Base-by-base conservation (phyloP, 371 early-diverging fungal genomes). In the Apophysomyces ossiformis region DNA sequence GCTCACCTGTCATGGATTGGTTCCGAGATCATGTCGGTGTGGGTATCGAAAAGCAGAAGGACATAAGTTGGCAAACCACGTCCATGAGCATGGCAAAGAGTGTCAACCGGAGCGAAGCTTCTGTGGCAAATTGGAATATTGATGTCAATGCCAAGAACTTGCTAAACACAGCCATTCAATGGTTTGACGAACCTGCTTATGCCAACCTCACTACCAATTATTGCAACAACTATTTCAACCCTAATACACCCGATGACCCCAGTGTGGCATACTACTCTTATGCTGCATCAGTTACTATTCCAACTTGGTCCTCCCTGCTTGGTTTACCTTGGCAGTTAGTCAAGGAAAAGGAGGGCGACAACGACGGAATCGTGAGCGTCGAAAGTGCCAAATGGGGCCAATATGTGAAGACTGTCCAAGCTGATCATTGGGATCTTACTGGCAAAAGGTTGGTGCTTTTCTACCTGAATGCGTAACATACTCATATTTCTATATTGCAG, bases 1-100 rank as follows among this genome's bases (percentile, higher is more conserved):
- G 97, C 7, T 87, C 88, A 39, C 87, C 92, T 12, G 90, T 95
- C 68, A 95, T 95, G 94, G 95, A 95, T 77, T 95, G 93, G 92
- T 92, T 90, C 67, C 85, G 91, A 32, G 94, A 95, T 69, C 79
- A 88, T 61, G 72, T 95, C 37, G 88, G 91, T 15, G 79, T 93
- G 1, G 84, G 84, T 0, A 32, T 72, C 18, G 50, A 15, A 5
- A 50, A 26, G 21, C 50, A 50, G 35, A 50, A 50, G 21, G 50
- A 50, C 9, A 18, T 50, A 6, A 15, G 21, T 9, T 50, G 50
- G 50, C 50, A 50, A 26, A 21, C 21, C 7, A 50, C 50, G 16
- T 50, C 50, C 50, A 36, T 74, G 12, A 54, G 56, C n/a, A 39
- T 57, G 26, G 7, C 61, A 37, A 50, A 50, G 21, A 21, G 50